These are phyloP conservation scores for Oleoguttula mirabilis DNA, from an alignment of 495 filamentous ascomycete species.

Conservation along the genomic window DNA sequence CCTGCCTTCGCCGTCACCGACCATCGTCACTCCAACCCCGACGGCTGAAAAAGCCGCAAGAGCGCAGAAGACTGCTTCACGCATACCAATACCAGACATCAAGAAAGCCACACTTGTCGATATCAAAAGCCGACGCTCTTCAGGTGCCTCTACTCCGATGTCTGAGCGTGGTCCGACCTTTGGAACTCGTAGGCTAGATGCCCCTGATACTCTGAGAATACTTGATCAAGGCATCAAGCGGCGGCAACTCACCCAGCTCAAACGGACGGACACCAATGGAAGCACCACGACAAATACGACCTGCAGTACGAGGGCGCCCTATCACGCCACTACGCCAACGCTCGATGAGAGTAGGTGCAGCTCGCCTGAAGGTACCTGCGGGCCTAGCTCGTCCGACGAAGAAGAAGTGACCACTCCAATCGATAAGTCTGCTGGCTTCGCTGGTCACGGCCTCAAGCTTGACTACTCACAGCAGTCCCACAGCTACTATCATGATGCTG, in stretches of 20 bases:
- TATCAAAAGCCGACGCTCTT: constrained; percentile 4
- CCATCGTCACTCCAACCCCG: no score
- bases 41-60: no score
- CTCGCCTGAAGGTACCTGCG: constrained; percentile 12
- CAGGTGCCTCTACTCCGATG: background rate
- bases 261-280: background rate
- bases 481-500: background rate
- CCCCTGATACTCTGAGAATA: constrained; percentile 10
- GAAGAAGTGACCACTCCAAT: constrained; percentile 13
- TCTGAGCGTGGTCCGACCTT: constrained; percentile 3
- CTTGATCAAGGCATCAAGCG: constrained; percentile 19
- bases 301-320: background rate
- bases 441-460: background rate
- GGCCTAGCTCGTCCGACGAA: constrained; percentile 7
- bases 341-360: constrained; percentile 2
- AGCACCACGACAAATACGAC: constrained; percentile 2
- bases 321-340: background rate
- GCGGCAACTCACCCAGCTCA: constrained; percentile 4
- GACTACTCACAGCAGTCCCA: background rate
- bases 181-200: constrained; percentile 13
- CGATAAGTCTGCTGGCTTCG: background rate
- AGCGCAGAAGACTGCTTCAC: constrained; percentile 16
- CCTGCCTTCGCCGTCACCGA: constrained; percentile 1
- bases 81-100: constrained; percentile 17
- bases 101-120: constrained; percentile 17